Base-by-base conservation (phyloP, 306 rosid species). In the Vachellia pachyceras region DNA sequence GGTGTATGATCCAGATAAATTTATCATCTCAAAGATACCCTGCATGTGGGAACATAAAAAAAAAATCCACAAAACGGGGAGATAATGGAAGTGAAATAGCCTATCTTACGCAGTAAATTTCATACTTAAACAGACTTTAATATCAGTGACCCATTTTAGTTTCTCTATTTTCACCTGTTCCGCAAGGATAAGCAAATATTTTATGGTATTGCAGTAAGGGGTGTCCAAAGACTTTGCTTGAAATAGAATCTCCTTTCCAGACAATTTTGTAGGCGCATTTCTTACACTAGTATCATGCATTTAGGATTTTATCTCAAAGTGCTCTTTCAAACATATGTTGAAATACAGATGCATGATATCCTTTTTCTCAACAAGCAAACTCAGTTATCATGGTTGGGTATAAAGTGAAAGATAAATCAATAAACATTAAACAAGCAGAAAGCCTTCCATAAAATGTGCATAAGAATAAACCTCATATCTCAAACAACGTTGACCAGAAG, bases 21-120 rank as follows among this genome's bases (percentile, higher is more conserved):
- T 8, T 15, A 91, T 18, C 63, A 91, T 91, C 79, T 87, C 91
- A 79, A 87, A 93, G 13, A 5, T 35, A 6, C 97, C 97, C 93
- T 90, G 85, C 82, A 75, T 60, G 41, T 39, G 55, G 64, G 17
- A 68, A 9, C 7, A 41, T 15, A 12, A 12, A 8, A 55, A 4
- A 17, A 54, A 12, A 44, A 54, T 1, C 10, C 23, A 18, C 3
- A n/a, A 54, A 52, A 22, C 58, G 7, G 10, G 22, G 7, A 1
- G 20, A n/a, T 5, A 54, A 54, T 5, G 8, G 18, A 52, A 18
- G 67, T 49, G 25, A 78, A 45, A 55, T 3, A 73, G 39, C 12
- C 36, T 7, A 41, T 14, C 45, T 52, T 3, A 73, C 29, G 13
- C 20, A 3, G 20, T 22, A 47, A 55, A 37, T 12, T 33, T 54